phyloP scores from a whole-genome alignment of 495 filamentous ascomycete genomes.

The Astrothelium macrocarpum region DNA sequence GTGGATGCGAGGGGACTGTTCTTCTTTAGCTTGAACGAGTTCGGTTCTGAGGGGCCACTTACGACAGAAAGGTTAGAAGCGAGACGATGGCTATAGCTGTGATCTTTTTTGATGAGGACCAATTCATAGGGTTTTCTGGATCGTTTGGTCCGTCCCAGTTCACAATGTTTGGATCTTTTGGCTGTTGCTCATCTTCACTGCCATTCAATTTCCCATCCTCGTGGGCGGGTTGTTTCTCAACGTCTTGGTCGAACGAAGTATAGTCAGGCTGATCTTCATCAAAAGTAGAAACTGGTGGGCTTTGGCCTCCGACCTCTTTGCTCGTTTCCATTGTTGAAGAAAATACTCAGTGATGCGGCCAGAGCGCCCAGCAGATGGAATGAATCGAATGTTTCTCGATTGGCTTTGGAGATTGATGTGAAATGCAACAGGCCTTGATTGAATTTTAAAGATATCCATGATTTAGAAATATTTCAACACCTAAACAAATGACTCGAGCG shows the following conservation, averaged over 20 bases:
- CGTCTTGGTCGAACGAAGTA: background rate
- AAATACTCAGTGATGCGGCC: too few species aligned
- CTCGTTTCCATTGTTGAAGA: too few species aligned
- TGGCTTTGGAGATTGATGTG: background rate
- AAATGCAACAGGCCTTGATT: background rate
- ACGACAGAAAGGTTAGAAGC: conserved; percentile 30
- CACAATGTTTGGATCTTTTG: background rate
- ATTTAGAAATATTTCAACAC: background rate
- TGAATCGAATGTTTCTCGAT: too few species aligned
- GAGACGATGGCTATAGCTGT: conserved; percentile 32
- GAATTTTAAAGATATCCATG: too few species aligned
- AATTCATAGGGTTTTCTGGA: conserved; percentile 40
- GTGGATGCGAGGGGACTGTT: conserved; percentile 28
- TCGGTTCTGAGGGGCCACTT: background rate
- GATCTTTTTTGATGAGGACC: conserved; percentile 36
- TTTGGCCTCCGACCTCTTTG: background rate
- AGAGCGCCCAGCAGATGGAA: too few species aligned
- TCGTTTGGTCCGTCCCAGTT: conserved; percentile 21
- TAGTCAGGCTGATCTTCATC: background rate
- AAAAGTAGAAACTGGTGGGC: background rate
- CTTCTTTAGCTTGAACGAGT: background rate
- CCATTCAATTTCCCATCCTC: background rate
- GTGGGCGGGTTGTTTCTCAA: background rate
- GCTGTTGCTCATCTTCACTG: background rate
- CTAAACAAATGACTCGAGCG: background rate